Percentiles rank a stretch among this genome's conserved stretches.
Evolutionary conservation across 2,329 filamentous ascomycete genomes (phyloP).

Genomic region (Fusarium pseudograminearum): DNA sequence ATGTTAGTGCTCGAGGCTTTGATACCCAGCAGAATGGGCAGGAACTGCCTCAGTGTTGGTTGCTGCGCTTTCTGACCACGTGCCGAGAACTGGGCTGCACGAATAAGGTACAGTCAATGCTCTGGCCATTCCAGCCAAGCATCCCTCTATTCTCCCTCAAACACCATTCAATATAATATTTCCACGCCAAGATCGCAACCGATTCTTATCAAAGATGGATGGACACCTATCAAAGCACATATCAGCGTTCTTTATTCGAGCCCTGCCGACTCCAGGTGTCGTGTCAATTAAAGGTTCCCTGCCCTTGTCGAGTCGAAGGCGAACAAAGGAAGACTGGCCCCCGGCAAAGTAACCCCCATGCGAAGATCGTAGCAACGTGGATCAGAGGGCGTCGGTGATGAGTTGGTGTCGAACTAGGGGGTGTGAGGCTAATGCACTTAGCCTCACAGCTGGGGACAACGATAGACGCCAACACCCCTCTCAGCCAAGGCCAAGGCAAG

Average conservation of each 20-base stretch:
- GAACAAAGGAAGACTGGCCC: conserved; percentile 43
- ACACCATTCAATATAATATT: neutral
- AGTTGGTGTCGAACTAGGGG: conserved; percentile 31
- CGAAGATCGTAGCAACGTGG: conserved; percentile 47
- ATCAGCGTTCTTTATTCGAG: neutral
- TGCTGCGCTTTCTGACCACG: conserved; percentile 8
- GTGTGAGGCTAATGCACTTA: conserved; percentile 36
- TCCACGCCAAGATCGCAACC: neutral
- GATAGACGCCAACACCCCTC: conserved; percentile 41
- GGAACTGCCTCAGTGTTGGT: neutral
- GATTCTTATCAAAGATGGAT: neutral
- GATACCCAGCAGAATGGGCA: conserved; percentile 2
- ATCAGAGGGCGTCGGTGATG: conserved; percentile 34
- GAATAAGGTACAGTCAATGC: neutral
- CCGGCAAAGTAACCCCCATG: conserved; percentile 45
- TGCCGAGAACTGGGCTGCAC: neutral
- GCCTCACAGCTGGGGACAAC: conserved; percentile 28
- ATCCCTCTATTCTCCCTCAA: neutral
- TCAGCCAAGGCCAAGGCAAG: conserved; percentile 28
- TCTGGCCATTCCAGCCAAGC: neutral
- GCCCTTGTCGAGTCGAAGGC: conserved; percentile 25
- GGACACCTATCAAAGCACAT: neutral
- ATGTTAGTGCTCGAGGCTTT: neutral
- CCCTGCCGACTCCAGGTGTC: conserved; percentile 4
- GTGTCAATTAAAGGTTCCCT: conserved; percentile 10